These are phyloP conservation scores for Senecio squalidus DNA, from an alignment of 140 eudicot genomes.

Conservation along the genomic window DNA sequence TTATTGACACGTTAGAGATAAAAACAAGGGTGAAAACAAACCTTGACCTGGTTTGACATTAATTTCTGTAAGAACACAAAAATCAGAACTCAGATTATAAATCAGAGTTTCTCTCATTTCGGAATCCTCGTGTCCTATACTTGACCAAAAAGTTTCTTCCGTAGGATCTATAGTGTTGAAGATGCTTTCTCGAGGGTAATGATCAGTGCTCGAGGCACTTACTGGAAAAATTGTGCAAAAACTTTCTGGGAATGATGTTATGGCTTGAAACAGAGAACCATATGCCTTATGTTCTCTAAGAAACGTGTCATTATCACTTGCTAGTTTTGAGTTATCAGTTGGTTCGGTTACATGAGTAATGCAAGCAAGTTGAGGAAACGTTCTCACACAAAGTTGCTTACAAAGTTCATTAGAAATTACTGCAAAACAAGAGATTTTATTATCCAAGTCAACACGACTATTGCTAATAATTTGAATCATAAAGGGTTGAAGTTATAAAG, in stretches of 20 bases:
- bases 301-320: not conserved
- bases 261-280: conserved; percentile 50
- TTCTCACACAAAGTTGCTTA: conserved; percentile 43
- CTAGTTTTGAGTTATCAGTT: conserved; percentile 8
- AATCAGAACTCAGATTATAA: conserved; percentile 42
- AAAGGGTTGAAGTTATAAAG: too few relatives aligned
- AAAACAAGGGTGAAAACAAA: not conserved
- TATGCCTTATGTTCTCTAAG: conserved; percentile 45
- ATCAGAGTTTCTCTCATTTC: conserved; percentile 59
- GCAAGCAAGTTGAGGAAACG: conserved; percentile 49
- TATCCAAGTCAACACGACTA: too few relatives aligned
- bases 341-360: conserved; percentile 27
- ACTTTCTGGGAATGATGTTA: conserved; percentile 30
- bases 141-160: conserved; percentile 76
- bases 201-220: conserved; percentile 83
- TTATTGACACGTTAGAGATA: too few relatives aligned
- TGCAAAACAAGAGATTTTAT: conserved; percentile 22
- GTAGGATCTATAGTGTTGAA: conserved; percentile 66
- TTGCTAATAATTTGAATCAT: too few relatives aligned
- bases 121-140: conserved; percentile 65
- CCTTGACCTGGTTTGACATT: conserved; percentile 69
- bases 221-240: conserved; percentile 59
- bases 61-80: conserved; percentile 62
- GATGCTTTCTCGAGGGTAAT: conserved; percentile 67
- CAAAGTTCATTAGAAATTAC: conserved; percentile 56